These are phyloP conservation scores for Orbilia blumenaviensis DNA, from an alignment of 2,329 filamentous ascomycete species.

Conservation along the genomic window DNA sequence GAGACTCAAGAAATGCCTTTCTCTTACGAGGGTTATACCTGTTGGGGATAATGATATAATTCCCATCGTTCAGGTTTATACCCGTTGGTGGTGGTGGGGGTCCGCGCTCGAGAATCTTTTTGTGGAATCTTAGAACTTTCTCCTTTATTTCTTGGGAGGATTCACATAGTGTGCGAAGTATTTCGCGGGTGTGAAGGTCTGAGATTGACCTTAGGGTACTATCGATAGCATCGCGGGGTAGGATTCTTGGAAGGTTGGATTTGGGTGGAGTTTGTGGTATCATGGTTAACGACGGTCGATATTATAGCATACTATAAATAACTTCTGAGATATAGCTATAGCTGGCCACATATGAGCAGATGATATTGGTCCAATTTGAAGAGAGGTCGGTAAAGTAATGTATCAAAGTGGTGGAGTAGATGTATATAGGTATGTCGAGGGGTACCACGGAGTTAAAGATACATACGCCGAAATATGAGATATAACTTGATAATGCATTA, in stretches of 20 bases:
- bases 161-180: conserved; percentile 41
- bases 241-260: not conserved
- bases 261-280: not conserved
- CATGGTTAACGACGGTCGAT: not conserved
- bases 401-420: no score
- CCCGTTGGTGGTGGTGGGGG: not conserved
- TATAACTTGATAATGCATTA: no score
- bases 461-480: no score
- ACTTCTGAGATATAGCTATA: no score
- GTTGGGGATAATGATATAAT: not conserved
- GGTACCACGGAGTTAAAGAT: no score
- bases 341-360: no score
- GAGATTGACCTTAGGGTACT: conserved; percentile 23
- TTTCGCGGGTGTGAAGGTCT: conserved; percentile 29
- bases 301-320: not conserved
- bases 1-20: no score
- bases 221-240: conserved; percentile 7
- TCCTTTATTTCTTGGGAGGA: conserved; percentile 7
- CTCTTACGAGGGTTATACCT: not conserved
- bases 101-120: not conserved
- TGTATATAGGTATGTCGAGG: no score
- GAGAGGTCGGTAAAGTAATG: no score
- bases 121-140: conserved; percentile 10
- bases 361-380: no score
- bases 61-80: not conserved